Evolutionary conservation across 2,329 filamentous ascomycete genomes (phyloP), one percentile per base, ranked within the genome.

Genomic region (Celoporthe dispersa): DNA sequence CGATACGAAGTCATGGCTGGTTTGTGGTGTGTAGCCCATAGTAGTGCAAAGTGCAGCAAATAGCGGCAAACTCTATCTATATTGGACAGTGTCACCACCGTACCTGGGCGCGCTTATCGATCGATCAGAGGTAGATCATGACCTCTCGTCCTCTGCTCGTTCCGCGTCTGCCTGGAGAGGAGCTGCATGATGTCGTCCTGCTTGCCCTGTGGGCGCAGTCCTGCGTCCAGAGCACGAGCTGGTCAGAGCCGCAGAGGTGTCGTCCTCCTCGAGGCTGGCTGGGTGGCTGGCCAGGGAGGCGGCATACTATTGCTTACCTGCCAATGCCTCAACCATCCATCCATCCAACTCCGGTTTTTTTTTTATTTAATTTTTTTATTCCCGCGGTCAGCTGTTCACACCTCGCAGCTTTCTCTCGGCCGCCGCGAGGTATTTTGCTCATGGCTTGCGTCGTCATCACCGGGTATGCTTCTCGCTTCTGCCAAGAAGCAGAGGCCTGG

Each of bases 251-350:
- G 44, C 44, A 48, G 37, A n/a, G 7, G 19, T 22, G 44, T 55
- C 51, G 51, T 48, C 57, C 9, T 60, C 57, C 53, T 37, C 55
- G 53, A 60, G 57, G 57, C 57, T 37, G 28, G 55, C 16, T 60
- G 28, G 31, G 44, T 48, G 44, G 55, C 31, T 55, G 51, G 51
- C 51, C 51, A 31, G 28, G 14, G 53, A 33, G 53, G 53, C 53
- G 57, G 33, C 57, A 37, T 16, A 60, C 57, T 60, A 37, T 60
- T 37, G 57, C 57, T 60, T 22, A 35, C 55, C 14, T n/a, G 33
- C 31, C n/a, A 55, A 7, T 25, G 48, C 22, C 11, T 28, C n/a
- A n/a, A n/a, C n/a, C n/a, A n/a, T n/a, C n/a, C n/a, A n/a, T n/a
- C n/a, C 25, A 16, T 12, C 51, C 53, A 57, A 19, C 53, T 31